Evolutionary conservation across 2,329 filamentous ascomycete genomes (phyloP), one percentile per base, ranked within the genome.

Genomic region (Thelonectria discophora): DNA sequence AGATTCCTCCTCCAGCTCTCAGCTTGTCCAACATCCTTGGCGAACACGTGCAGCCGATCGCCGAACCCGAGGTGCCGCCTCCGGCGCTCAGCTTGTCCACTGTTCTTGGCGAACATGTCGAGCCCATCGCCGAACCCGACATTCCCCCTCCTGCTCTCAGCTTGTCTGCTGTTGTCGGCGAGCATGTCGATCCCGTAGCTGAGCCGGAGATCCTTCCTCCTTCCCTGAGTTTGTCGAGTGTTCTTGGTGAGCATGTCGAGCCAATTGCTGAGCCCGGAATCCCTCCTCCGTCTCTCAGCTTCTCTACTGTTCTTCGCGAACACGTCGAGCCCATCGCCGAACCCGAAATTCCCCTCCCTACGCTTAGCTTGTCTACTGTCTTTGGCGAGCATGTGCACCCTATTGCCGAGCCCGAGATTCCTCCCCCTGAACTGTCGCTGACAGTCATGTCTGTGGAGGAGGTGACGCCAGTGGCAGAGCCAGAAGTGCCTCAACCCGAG

Each of bases 1-100:
- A 61, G 15, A 55, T 65, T 15, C 32, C 32, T 34, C 13, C 32
- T 34, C 32, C 32, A 34, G 32, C 32, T 13, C 32, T 34, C 32
- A 34, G 32, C 32, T 71, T 77, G 45, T 77, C 72, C 32, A 65
- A 64, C 18, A 71, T 77, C 46, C 67, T 78, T 13, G 72, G 75
- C 10, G 76, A 82, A 64, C 71, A 72, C 27, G 74, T 83, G 3
- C 77, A 80, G 65, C 80, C 80, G 12, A 53, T 75, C 4, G 67
- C 74, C 3, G 80, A 81, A 56, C 73, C 77, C 2, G 76, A 74
- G 56, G 52, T 49, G 10, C 70, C 76, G 13, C 69, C 70, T 1
- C 74, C 77, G 6, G 65, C 71, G 1, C 71, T 82, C 37, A 76
- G 70, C 46, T 65, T 82, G 17, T 81, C 81, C 0, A 65, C 60